Conservation (phyloP, 805 yeast genomes). For the Novakomyces olei region DNA sequence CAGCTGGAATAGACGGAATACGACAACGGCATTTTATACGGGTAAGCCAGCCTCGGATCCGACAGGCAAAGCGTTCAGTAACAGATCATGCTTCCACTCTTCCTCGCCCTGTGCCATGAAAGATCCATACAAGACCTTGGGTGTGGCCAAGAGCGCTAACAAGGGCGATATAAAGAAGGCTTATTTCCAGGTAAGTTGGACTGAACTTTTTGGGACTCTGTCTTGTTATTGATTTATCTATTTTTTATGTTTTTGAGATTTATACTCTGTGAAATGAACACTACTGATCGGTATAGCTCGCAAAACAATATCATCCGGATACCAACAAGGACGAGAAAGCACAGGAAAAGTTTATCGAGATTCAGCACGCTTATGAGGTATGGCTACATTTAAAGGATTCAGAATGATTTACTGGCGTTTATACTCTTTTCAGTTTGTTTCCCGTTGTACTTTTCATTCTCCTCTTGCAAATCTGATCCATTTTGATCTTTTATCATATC, state of each 20-base stretch:
- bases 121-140: conserved; percentile 73
- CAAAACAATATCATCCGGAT: conserved; percentile 90
- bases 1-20: too few relatives aligned
- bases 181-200: too few relatives aligned
- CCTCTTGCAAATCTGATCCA: too few relatives aligned
- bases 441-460: too few relatives aligned
- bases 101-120: conserved; percentile 11
- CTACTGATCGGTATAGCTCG: too few relatives aligned
- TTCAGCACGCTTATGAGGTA: conserved; percentile 87
- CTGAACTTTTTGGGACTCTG: too few relatives aligned
- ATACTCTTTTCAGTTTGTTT: too few relatives aligned
- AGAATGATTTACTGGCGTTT: too few relatives aligned
- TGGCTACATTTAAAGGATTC: conserved; percentile 24
- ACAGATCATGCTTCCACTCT: background rate
- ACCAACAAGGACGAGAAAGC: conserved; percentile 80
- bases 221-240: too few relatives aligned
- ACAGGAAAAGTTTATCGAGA: conserved; percentile 70
- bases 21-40: background rate
- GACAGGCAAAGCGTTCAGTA: background rate
- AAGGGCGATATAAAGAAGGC: conserved; percentile 82
- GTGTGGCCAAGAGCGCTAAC: conserved; percentile 49
- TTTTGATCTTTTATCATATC: too few relatives aligned
- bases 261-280: too few relatives aligned
- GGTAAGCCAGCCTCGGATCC: background rate
- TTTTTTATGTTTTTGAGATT: too few relatives aligned